phyloP scores from a whole-genome alignment of 192 early-diverging fungal genomes.

The Coemansia sp. region DNA sequence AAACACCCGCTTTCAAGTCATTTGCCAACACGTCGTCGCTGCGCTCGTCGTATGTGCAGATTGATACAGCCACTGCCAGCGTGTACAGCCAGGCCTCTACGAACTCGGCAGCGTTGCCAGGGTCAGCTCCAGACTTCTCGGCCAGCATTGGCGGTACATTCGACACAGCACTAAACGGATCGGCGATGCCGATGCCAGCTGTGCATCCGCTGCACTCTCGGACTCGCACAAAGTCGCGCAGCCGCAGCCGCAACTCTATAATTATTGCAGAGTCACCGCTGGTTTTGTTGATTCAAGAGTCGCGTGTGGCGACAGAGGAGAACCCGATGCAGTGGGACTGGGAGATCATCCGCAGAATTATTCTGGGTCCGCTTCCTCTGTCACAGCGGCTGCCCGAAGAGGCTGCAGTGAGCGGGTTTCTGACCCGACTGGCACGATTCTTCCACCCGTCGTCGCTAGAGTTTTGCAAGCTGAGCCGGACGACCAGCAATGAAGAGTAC shows the following conservation, averaged over 20 bases:
- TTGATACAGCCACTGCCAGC: constrained; percentile 15
- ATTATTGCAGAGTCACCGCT: constrained; percentile 30
- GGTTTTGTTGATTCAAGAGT: constrained; percentile 30
- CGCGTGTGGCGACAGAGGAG: constrained; percentile 44
- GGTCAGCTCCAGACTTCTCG: background rate
- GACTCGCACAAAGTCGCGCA: constrained; percentile 51
- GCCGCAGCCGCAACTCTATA: constrained; percentile 40
- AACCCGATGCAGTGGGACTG: constrained; percentile 56
- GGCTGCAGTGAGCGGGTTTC: constrained; percentile 23
- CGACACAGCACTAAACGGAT: background rate
- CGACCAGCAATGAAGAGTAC: constrained; percentile 46
- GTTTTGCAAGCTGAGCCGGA: constrained; percentile 53
- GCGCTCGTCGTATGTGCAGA: constrained; percentile 35
- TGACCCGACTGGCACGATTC: constrained; percentile 38
- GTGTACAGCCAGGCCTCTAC: constrained; percentile 14
- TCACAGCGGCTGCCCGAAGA: constrained; percentile 38
- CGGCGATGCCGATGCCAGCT: constrained; percentile 19
- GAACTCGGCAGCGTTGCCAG: background rate
- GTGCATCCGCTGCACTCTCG: constrained; percentile 31
- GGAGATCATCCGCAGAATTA: constrained; percentile 31
- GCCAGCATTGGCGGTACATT: background rate
- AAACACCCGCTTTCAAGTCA: constrained; percentile 5
- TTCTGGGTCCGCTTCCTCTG: constrained; percentile 30
- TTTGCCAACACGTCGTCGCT: constrained; percentile 11
- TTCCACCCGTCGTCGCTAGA: constrained; percentile 49